Evolutionary conservation across 2,329 filamentous ascomycete genomes (phyloP).

Genomic region (Aureobasidium mangrovei): DNA sequence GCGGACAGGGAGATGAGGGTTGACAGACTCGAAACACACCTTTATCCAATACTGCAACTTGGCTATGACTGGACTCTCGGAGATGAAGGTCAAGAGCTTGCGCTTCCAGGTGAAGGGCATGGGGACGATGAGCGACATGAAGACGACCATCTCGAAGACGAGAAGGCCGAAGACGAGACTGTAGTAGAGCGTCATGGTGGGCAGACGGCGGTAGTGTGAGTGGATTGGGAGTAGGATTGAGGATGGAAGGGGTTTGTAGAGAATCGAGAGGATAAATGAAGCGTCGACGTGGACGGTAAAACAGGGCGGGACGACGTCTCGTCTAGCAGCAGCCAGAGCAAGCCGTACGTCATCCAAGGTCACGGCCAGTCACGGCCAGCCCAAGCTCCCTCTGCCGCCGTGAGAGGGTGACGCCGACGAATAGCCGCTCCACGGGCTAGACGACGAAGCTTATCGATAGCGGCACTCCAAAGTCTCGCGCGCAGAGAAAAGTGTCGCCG

Average conservation of each 20-base stretch:
- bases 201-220: conserved; percentile 17
- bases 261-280: not conserved
- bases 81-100: conserved; percentile 92
- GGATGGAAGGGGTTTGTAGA: not conserved
- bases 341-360: too few relatives aligned
- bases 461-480: too few relatives aligned
- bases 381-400: too few relatives aligned
- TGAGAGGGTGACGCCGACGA: too few relatives aligned
- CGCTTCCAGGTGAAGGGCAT: conserved; percentile 80
- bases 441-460: too few relatives aligned
- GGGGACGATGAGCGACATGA: conserved; percentile 72
- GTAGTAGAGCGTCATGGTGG: conserved; percentile 62
- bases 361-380: too few relatives aligned
- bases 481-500: too few relatives aligned
- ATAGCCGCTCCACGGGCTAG: too few relatives aligned
- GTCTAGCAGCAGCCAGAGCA: too few relatives aligned
- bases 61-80: conserved; percentile 72
- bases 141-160: conserved; percentile 73
- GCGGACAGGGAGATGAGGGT: not conserved
- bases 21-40: conserved; percentile 34
- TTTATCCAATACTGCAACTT: conserved; percentile 97
- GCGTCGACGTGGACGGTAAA: not conserved
- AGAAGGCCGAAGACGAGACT: conserved; percentile 69
- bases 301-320: not conserved
- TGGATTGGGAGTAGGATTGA: not conserved